Percentiles rank a stretch among this genome's conserved stretches.
Evolutionary conservation across 805 yeast genomes (phyloP).

Genomic region (Kuraishia floccosa): DNA sequence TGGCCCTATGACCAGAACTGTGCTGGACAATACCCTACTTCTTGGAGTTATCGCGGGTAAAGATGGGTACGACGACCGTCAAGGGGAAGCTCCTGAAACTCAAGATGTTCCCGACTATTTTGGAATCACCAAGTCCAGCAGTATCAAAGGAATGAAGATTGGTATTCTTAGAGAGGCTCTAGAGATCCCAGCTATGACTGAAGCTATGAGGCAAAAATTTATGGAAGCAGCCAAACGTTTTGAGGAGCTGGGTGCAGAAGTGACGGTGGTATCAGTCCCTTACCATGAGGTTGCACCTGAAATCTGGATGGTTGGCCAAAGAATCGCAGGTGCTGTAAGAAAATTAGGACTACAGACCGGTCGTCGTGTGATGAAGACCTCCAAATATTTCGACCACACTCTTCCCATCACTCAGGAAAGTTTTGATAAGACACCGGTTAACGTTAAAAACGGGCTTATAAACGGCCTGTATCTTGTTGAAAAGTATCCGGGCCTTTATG

Average conservation of each 20-base stretch:
- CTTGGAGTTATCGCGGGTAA: slow-evolving; percentile 22
- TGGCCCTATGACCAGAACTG: slow-evolving; percentile 26
- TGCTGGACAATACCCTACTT: slow-evolving; percentile 18
- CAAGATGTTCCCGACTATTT: slow-evolving; percentile 13
- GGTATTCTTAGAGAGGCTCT: slow-evolving; percentile 22
- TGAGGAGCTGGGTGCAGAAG: slow-evolving; percentile 19
- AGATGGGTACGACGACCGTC: slow-evolving; percentile 23
- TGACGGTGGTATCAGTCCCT: slow-evolving; percentile 22
- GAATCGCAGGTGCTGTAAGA: slow-evolving; percentile 11
- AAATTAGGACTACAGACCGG: slow-evolving; percentile 10
- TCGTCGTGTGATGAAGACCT: slow-evolving; percentile 10
- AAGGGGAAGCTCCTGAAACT: too few relatives aligned
- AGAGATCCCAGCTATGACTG: slow-evolving; percentile 20
- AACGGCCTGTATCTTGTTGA: slow-evolving; percentile 20
- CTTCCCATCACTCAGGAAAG: slow-evolving; percentile 9
- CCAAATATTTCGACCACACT: slow-evolving; percentile 9
- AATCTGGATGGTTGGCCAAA: slow-evolving; percentile 23
- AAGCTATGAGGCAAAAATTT: slow-evolving; percentile 14
- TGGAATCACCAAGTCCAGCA: slow-evolving; percentile 5
- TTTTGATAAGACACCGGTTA: slow-evolving; percentile 9
- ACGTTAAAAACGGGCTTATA: slow-evolving; percentile 12
- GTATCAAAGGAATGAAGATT: slow-evolving; percentile 17
- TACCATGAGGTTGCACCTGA: slow-evolving; percentile 23
- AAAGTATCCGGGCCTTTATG: slow-evolving; percentile 20
- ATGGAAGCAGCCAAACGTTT: slow-evolving; percentile 16